These are phyloP conservation scores for Canna indica DNA, from an alignment of 176 grass and related monocot genomes.

Conservation along the genomic window DNA sequence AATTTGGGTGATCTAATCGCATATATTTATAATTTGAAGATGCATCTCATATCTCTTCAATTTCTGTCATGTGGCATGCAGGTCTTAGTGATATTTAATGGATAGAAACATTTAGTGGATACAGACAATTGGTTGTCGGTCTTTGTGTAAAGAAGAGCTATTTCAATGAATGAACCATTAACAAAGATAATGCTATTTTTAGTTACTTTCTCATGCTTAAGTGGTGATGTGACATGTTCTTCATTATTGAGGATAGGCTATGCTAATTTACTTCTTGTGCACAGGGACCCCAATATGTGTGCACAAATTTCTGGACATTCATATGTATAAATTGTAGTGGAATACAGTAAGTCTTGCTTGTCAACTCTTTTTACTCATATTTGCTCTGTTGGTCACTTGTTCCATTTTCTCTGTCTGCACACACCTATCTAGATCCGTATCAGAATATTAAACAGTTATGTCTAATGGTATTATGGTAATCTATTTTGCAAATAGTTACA, in stretches of 20 bases:
- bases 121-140: background rate
- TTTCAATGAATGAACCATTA: background rate
- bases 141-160: background rate
- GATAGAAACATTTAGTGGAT: background rate
- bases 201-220: background rate
- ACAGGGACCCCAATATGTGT: constrained; percentile 69
- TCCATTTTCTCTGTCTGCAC: background rate
- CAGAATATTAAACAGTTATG: background rate
- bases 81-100: background rate
- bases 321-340: constrained; percentile 57
- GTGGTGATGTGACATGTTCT: background rate
- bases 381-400: background rate
- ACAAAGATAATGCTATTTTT: too few species aligned
- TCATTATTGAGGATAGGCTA: background rate
- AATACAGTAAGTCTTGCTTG: constrained; percentile 52
- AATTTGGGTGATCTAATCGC: background rate
- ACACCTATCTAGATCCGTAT: background rate
- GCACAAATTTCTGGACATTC: constrained; percentile 59
- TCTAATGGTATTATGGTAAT: background rate
- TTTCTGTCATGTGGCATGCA: background rate
- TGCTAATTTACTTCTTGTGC: constrained; percentile 14
- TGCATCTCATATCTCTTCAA: background rate
- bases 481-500: background rate
- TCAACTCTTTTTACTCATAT: background rate
- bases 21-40: background rate